Base-by-base conservation (phyloP, 2,329 filamentous ascomycete genomes). In the Hypoxylon sp. region DNA sequence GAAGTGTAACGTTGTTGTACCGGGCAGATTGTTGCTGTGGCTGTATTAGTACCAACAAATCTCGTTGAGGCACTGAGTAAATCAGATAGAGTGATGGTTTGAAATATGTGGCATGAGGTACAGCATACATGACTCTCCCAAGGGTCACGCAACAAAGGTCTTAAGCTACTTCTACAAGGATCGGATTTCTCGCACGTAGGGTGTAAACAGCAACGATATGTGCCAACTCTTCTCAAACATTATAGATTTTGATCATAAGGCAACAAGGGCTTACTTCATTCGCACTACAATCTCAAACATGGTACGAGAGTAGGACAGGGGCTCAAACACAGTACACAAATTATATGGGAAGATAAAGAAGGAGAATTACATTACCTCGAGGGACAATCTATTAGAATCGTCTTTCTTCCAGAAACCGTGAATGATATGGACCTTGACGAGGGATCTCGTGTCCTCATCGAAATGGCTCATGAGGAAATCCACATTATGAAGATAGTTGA, bases 321-420 rank as follows among this genome's bases (percentile, higher is more conserved):
- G n/a, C 46, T 54, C 12, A n/a, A 47, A 41, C 14, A 14, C 9
- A 48, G 23, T 21, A 48, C 12, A 34, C 11, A 27, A 41, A 16
- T 12, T 29, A 43, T 2, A 27, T 25, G 46, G 34, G 29, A 48
- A 29, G 23, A 56, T 30, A 7, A 23, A 14, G 16, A 6, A 3
- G n/a, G n/a, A n/a, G n/a, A n/a, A 52, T 57, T 48, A 16, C 70
- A 79, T 74, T 79, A 91, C 89, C 76, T 88, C 83, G 45, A 92
- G 82, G 3, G 72, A 74, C 32, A 87, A 77, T 12, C 86, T 83
- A 67, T 85, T 88, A 7, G 78, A 74, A 69, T 92, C 88, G 27
- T 94, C 91, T 50, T 78, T 84, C 76, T 90, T 92, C 87, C 87
- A 88, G 73, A 88, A 88, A 0, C 87, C 87, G 65, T 89, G 87